Evolutionary conservation across 768 basidiomycete species (phyloP).

Genomic region (Kwoniella botswanensis): DNA sequence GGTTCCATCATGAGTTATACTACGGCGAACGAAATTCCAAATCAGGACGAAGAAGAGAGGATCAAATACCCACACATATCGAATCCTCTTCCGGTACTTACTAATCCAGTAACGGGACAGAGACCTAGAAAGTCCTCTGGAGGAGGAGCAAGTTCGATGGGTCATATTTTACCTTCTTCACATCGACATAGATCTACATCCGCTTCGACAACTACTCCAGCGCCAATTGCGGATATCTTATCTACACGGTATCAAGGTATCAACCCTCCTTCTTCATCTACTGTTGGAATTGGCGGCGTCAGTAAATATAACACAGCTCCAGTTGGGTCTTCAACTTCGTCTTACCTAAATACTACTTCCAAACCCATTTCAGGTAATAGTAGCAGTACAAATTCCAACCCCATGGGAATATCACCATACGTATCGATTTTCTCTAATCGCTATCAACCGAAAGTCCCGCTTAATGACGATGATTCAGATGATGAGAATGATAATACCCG

Average conservation of each 20-base stretch:
- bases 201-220: conserved; percentile 12
- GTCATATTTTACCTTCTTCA: conserved; percentile 12
- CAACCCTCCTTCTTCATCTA: not conserved
- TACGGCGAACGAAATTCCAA: not conserved
- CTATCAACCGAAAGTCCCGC: conserved; percentile 34
- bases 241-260: conserved; percentile 38
- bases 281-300: not conserved
- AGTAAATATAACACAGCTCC: not conserved
- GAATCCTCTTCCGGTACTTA: conserved; percentile 10
- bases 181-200: not conserved
- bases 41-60: conserved; percentile 5
- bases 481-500: conserved; percentile 38
- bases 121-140: conserved; percentile 18
- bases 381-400: not conserved
- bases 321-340: not conserved
- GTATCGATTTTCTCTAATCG: conserved; percentile 44
- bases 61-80: conserved; percentile 17
- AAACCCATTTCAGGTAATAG: not conserved
- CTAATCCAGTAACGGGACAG: conserved; percentile 24
- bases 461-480: conserved; percentile 49
- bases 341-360: not conserved
- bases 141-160: not conserved
- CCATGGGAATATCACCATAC: conserved; percentile 29
- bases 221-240: conserved; percentile 41
- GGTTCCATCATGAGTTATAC: conserved; percentile 16